Conservation (phyloP, 2,329 filamentous ascomycete genomes). For the Davidsoniella neocaledoniae region DNA sequence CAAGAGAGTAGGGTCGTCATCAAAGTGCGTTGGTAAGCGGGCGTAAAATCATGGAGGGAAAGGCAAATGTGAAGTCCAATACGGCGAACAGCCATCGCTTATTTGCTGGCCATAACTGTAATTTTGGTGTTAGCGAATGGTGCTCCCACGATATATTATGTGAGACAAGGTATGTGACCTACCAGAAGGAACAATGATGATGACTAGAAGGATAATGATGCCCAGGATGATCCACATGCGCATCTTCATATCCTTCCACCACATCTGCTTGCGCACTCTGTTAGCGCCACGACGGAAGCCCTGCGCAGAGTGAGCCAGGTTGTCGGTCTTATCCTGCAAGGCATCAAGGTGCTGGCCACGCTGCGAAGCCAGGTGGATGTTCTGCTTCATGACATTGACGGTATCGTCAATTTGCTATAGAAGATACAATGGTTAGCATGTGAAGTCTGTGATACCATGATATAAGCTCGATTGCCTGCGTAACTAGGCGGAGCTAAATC, state of each 20-base stretch:
- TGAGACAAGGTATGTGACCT: constrained; percentile 15
- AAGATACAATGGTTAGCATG: too few relatives aligned
- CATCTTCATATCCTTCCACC: constrained; percentile 99
- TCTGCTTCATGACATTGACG: constrained; percentile 87
- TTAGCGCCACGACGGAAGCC: constrained; percentile 95
- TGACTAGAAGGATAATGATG: constrained; percentile 75
- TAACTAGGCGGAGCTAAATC: too few relatives aligned
- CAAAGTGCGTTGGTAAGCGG: too few relatives aligned
- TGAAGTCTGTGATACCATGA: too few relatives aligned
- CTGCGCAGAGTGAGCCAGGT: constrained; percentile 80
- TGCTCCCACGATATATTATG: too few relatives aligned
- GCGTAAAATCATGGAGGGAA: too few relatives aligned
- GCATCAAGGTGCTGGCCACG: constrained; percentile 79
- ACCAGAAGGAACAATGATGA: constrained; percentile 93
- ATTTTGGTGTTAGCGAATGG: too few relatives aligned
- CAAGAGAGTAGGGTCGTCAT: too few relatives aligned
- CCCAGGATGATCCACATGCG: constrained; percentile 86
- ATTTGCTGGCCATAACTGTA: too few relatives aligned
- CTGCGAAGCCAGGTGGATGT: constrained; percentile 92
- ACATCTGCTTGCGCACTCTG: constrained; percentile 93
- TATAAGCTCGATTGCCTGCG: too few relatives aligned
- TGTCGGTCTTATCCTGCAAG: constrained; percentile 87
- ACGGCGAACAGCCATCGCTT: too few relatives aligned
- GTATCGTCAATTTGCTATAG: constrained; percentile 91
- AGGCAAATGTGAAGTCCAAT: too few relatives aligned